Percentiles rank a stretch among this genome's conserved stretches.
These are phyloP conservation scores for Collariella sp. DNA, from an alignment of 495 filamentous ascomycete species.

Conservation along the genomic window DNA sequence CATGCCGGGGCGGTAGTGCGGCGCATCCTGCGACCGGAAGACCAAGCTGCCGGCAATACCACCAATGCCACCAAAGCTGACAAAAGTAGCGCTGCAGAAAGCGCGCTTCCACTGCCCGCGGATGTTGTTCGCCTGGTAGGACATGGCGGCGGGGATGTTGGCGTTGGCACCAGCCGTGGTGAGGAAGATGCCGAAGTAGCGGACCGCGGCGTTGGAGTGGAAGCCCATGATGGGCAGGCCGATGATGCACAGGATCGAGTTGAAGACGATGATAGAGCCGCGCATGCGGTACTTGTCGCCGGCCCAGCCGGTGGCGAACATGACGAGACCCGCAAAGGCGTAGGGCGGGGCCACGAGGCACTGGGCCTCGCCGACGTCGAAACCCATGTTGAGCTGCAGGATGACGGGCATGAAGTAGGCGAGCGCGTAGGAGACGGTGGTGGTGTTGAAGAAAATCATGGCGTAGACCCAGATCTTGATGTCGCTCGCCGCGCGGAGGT, in stretches of 20 bases:
- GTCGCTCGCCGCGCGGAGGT: constrained; percentile 43
- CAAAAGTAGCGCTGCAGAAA: constrained; percentile 50
- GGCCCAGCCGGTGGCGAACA: constrained; percentile 44
- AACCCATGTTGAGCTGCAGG: constrained; percentile 49
- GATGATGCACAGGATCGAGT: constrained; percentile 39
- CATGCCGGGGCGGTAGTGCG: constrained; percentile 36
- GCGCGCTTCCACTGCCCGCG: constrained; percentile 61
- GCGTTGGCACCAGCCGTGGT: constrained; percentile 51
- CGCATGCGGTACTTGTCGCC: constrained; percentile 51
- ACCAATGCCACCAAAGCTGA: constrained; percentile 51
- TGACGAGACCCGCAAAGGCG: constrained; percentile 50
- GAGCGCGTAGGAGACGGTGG: constrained; percentile 54
- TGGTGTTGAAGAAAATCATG: constrained; percentile 50
- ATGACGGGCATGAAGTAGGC: constrained; percentile 64
- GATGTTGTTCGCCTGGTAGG: constrained; percentile 62
- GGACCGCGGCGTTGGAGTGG: constrained; percentile 37
- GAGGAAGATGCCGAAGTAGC: constrained; percentile 59
- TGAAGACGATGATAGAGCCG: constrained; percentile 49
- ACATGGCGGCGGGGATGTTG: constrained; percentile 50
- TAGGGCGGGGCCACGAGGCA: constrained; percentile 59
- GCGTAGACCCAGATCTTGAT: constrained; percentile 56
- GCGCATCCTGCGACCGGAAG: constrained; percentile 38
- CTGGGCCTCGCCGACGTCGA: constrained; percentile 46
- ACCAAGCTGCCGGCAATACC: constrained; percentile 52
- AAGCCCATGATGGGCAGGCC: constrained; percentile 48